Conservation (phyloP, 2,329 filamentous ascomycete species). For the Paecilomyces niveus region DNA sequence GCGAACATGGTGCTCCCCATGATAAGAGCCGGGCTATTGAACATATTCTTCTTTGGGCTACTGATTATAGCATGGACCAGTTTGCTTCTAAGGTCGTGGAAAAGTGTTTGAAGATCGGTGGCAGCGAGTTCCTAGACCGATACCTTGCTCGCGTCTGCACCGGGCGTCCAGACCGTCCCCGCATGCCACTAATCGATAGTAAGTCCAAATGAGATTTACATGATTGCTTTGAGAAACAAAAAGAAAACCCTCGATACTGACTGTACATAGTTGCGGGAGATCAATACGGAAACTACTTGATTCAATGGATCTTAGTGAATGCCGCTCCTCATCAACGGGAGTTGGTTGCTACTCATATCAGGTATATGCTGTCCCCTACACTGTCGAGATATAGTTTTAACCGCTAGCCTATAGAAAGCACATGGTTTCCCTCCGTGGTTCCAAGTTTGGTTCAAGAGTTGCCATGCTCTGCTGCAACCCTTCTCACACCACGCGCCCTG, state of each 20-base stretch:
- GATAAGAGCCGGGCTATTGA: slow-evolving; percentile 93
- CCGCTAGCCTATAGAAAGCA: slow-evolving; percentile 58
- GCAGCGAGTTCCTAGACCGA: slow-evolving; percentile 78
- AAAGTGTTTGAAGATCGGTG: slow-evolving; percentile 96
- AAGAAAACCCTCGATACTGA: slow-evolving; percentile 4
- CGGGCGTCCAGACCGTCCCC: slow-evolving; percentile 79
- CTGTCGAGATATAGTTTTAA: slow-evolving; percentile 6
- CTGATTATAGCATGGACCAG: slow-evolving; percentile 97
- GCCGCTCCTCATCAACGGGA: slow-evolving; percentile 83
- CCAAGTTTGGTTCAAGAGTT: slow-evolving; percentile 96
- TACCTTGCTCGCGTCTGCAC: slow-evolving; percentile 94
- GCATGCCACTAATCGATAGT: slow-evolving; percentile 94
- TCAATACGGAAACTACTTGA: slow-evolving; percentile 96
- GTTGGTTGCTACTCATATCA: slow-evolving; percentile 85
- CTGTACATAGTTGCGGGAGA: slow-evolving; percentile 67
- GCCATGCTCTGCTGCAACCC: slow-evolving; percentile 99
- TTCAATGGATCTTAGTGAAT: slow-evolving; percentile 94
- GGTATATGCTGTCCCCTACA: slow-evolving; percentile 33
- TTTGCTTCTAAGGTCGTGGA: slow-evolving; percentile 99
- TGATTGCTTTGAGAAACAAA: background rate
- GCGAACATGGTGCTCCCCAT: slow-evolving; percentile 84
- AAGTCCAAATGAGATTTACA: slow-evolving; percentile 22
- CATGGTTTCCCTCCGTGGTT: slow-evolving; percentile 97
- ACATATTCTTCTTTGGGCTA: slow-evolving; percentile 86
- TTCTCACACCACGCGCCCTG: slow-evolving; percentile 78